Evolutionary conservation across 495 filamentous ascomycete species (phyloP).

Genomic region (Achaetomiella virescens): DNA sequence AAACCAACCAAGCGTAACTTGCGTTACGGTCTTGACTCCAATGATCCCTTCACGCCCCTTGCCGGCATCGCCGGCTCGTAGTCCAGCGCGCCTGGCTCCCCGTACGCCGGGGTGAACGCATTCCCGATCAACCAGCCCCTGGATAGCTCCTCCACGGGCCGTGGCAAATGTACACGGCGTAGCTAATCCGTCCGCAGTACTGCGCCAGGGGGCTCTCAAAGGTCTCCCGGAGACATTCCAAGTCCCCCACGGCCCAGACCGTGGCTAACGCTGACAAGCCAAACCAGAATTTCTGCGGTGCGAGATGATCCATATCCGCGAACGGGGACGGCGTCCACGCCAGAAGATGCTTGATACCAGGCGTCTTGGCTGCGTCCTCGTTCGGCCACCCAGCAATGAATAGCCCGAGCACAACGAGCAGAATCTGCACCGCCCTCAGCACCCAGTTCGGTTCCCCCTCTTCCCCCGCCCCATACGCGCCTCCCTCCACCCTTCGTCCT

Average conservation of each 20-base stretch:
- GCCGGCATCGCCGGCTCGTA: conserved; percentile 25
- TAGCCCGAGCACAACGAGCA: conserved; percentile 33
- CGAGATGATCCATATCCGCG: conserved; percentile 23
- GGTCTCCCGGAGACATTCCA: conserved; percentile 42
- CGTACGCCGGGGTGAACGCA: conserved; percentile 14
- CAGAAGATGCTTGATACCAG: conserved; percentile 30
- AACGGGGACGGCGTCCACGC: conserved; percentile 32
- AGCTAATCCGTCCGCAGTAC: conserved; percentile 58
- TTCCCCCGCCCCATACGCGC: conserved; percentile 8
- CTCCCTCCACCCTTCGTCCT: conserved; percentile 10
- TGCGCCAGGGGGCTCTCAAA: conserved; percentile 53
- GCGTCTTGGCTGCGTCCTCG: conserved; percentile 29
- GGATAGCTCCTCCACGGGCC: conserved; percentile 50
- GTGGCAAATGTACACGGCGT: conserved; percentile 56
- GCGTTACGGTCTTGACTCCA: conserved; percentile 45
- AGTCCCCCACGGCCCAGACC: conserved; percentile 51
- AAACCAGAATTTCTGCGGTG: conserved; percentile 50
- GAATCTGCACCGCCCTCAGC: conserved; percentile 17
- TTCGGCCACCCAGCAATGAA: conserved; percentile 44
- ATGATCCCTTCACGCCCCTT: conserved; percentile 47
- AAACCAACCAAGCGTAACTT: conserved; percentile 47
- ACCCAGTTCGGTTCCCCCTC: neutral
- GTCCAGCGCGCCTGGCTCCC: conserved; percentile 14
- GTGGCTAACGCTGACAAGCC: conserved; percentile 49
- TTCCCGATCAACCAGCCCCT: conserved; percentile 41